Conservation (phyloP, 371 early-diverging fungal genomes). For the Mortierella sp. region DNA sequence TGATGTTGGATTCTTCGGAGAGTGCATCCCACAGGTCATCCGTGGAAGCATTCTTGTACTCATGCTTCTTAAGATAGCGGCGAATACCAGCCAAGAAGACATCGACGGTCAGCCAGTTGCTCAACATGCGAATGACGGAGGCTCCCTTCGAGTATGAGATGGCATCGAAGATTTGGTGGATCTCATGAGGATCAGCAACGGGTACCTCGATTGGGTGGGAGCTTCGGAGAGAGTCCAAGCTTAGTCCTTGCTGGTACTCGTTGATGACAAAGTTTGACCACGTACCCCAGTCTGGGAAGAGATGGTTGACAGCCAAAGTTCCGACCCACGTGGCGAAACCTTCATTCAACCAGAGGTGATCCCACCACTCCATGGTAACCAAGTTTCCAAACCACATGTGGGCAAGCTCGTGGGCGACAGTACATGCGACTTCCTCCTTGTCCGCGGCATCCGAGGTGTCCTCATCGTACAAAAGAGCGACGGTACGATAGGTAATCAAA, state of each 20-base stretch:
- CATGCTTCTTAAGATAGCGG: conserved; percentile 83
- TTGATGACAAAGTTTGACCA: conserved; percentile 79
- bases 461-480: conserved; percentile 80
- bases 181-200: conserved; percentile 83
- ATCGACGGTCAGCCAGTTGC: conserved; percentile 81
- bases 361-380: conserved; percentile 91
- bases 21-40: conserved; percentile 89
- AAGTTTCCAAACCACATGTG: conserved; percentile 98
- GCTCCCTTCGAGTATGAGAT: conserved; percentile 95
- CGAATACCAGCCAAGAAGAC: conserved; percentile 84
- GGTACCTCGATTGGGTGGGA: conserved; percentile 93
- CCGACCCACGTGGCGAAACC: conserved; percentile 98
- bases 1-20: conserved; percentile 72
- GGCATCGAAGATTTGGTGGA: conserved; percentile 87
- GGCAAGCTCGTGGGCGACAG: conserved; percentile 94
- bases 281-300: conserved; percentile 84
- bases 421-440: conserved; percentile 86
- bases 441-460: conserved; percentile 68
- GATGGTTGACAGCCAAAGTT: conserved; percentile 80
- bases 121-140: conserved; percentile 93
- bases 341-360: conserved; percentile 96
- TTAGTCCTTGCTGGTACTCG: conserved; percentile 77
- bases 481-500: conserved; percentile 91
- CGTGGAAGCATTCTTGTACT: conserved; percentile 87
- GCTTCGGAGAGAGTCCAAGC: conserved; percentile 82